Percentiles rank a stretch among this genome's conserved stretches.
Conservation (phyloP, 2,329 filamentous ascomycete species). For the Cladophialophora yegresii region DNA sequence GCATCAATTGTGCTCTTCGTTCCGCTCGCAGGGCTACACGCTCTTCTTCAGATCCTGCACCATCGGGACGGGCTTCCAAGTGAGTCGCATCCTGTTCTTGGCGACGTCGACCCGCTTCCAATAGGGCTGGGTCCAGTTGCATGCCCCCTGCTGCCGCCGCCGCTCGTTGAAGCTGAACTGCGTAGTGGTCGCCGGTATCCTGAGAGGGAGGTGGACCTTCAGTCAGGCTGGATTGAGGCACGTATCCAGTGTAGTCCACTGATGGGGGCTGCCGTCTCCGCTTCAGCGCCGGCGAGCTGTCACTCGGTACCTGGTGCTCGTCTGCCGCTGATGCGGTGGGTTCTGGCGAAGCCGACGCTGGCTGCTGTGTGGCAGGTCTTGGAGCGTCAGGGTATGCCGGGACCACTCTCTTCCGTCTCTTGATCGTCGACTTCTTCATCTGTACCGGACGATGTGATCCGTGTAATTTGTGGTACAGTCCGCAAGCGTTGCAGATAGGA, state of each 20-base stretch:
- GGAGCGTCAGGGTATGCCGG: constrained; percentile 62
- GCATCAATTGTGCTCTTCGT: constrained; percentile 54
- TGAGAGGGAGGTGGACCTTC: constrained; percentile 39
- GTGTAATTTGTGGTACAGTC: constrained; percentile 94
- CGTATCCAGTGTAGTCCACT: constrained; percentile 54
- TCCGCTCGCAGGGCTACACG: constrained; percentile 21
- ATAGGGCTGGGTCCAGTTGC: constrained; percentile 47
- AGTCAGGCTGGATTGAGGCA: constrained; percentile 40
- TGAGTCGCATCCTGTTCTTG: constrained; percentile 34
- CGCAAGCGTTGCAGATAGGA: constrained; percentile 98
- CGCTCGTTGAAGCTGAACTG: constrained; percentile 30
- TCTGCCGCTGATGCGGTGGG: constrained; percentile 18
- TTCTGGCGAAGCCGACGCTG: constrained; percentile 28
- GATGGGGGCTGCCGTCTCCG: constrained; percentile 46
- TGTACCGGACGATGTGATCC: constrained; percentile 88
- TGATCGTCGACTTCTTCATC: constrained; percentile 99
- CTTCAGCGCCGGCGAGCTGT: constrained; percentile 31
- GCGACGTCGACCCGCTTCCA: constrained; percentile 39
- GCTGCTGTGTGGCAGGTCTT: constrained; percentile 26
- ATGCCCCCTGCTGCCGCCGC: constrained; percentile 41
- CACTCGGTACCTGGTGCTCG: constrained; percentile 23
- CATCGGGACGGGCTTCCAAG: neutral
- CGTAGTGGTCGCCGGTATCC: constrained; percentile 24
- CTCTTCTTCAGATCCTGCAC: constrained; percentile 7
- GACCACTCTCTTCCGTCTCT: constrained; percentile 90